phyloP scores from a whole-genome alignment of 2,329 filamentous ascomycete species.

The Paecilomyces sp. region DNA sequence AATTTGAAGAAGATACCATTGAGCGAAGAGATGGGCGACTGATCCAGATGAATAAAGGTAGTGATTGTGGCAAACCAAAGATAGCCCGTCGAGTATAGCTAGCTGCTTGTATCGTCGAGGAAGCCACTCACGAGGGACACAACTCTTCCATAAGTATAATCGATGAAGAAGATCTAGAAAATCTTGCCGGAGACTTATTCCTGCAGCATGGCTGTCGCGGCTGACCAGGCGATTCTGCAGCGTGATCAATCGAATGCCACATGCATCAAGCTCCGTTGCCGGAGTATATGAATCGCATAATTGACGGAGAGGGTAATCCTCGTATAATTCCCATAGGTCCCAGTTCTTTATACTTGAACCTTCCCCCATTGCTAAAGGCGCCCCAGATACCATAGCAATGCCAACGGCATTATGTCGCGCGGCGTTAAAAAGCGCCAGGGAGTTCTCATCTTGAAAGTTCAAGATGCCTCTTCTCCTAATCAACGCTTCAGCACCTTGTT shows the following conservation, averaged over 20 bases:
- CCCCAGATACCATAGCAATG: not conserved
- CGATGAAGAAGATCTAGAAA: not conserved
- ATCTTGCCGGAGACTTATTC: not conserved
- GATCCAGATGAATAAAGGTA: not conserved
- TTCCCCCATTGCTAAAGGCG: not conserved
- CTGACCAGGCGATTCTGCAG: not conserved
- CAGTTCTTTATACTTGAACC: not conserved
- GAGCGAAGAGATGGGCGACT: not conserved
- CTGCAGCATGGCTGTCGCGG: not conserved
- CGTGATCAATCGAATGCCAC: not conserved
- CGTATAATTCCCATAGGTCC: constrained; percentile 2
- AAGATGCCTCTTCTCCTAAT: not conserved
- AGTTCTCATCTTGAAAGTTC: constrained; percentile 4
- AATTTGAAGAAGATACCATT: not conserved
- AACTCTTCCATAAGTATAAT: not conserved
- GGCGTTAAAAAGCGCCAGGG: constrained; percentile 4
- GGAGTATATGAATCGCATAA: constrained; percentile 6
- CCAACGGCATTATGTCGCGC: constrained; percentile 4
- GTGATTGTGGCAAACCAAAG: not conserved
- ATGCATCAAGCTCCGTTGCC: constrained; percentile 5
- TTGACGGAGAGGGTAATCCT: not conserved
- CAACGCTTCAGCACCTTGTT: constrained; percentile 5
- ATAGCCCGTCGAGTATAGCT: not conserved
- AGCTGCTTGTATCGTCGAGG: not conserved
- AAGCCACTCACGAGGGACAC: not conserved